Evolutionary conservation across 2,329 filamentous ascomycete species (phyloP).

Genomic region (Cladorrhinum sp.): DNA sequence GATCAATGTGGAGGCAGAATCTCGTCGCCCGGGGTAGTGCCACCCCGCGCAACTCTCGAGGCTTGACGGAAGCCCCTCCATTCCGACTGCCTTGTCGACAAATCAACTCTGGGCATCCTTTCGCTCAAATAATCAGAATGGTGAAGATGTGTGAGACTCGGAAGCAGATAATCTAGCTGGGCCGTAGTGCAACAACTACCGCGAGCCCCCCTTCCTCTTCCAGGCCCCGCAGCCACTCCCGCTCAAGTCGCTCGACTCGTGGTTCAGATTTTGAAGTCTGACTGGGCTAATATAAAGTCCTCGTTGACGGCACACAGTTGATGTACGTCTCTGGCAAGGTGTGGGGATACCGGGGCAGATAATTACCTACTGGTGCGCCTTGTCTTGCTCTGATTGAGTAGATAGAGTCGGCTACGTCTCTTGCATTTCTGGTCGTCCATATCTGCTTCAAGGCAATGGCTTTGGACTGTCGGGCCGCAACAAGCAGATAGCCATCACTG

Average conservation of each 20-base stretch:
- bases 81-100: neutral
- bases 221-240: neutral
- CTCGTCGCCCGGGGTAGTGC: conserved; percentile 18
- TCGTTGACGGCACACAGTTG: neutral
- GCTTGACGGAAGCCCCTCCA: neutral
- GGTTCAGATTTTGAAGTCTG: neutral
- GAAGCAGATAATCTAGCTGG: neutral
- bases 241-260: neutral
- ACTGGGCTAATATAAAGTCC: neutral
- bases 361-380: too few species aligned
- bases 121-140: neutral
- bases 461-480: neutral
- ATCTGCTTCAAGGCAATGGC: neutral
- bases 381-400: too few species aligned
- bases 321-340: neutral
- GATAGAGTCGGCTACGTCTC: neutral
- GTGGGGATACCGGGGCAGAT: too few species aligned
- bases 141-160: neutral
- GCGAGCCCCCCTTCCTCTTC: neutral
- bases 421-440: neutral
- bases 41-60: conserved; percentile 12
- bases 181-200: neutral
- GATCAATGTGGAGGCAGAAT: conserved; percentile 6
- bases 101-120: neutral
- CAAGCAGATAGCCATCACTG: neutral